Conservation (phyloP, 176 grass and related monocot species). For the Cenchrus purpureus region DNA sequence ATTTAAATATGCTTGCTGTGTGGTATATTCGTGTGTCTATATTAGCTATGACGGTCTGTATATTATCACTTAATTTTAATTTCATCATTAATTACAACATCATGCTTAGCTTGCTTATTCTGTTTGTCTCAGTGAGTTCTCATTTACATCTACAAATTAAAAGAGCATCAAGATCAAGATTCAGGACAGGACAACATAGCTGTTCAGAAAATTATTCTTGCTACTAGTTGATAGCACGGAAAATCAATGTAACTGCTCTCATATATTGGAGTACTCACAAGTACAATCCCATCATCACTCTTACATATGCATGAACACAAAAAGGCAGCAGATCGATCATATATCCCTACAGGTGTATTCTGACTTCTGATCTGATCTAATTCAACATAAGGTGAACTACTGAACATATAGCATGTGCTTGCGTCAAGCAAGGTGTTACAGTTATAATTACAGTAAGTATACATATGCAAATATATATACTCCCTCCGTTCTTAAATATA, state of each 20-base stretch:
- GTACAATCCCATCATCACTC: background rate
- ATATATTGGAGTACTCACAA: background rate
- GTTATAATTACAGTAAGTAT: conserved; percentile 16
- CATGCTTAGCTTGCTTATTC: background rate
- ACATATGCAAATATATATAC: conserved; percentile 30
- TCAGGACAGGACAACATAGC: background rate
- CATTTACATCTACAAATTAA: background rate
- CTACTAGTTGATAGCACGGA: background rate
- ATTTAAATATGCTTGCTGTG: too few species aligned
- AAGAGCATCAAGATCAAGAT: background rate
- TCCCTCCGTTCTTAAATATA: too few species aligned
- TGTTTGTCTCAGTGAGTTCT: background rate
- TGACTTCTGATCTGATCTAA: background rate
- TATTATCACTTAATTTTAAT: background rate
- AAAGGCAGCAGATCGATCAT: background rate
- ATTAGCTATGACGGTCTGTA: background rate
- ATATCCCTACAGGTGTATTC: background rate
- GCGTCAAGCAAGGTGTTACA: background rate
- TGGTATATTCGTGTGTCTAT: too few species aligned
- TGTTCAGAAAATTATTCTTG: background rate
- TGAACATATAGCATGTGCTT: too few species aligned
- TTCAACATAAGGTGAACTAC: too few species aligned
- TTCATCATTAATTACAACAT: background rate
- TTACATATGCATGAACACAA: background rate
- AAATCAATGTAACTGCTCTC: background rate